phyloP scores from a whole-genome alignment of 441 rosid species.

The Breynia disticha region DNA sequence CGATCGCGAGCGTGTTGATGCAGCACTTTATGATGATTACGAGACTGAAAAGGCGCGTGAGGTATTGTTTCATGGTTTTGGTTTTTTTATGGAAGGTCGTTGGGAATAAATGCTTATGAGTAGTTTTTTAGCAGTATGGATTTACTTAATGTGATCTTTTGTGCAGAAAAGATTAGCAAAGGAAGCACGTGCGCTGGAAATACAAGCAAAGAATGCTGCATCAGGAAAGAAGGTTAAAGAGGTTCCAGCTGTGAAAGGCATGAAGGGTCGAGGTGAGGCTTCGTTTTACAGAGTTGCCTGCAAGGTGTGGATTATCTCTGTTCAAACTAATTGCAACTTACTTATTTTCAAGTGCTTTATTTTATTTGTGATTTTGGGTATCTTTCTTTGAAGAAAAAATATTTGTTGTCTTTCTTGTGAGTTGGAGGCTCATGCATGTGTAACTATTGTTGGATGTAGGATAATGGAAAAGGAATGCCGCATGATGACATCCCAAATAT shows the following conservation, averaged over 20 bases:
- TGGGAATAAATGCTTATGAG: no score
- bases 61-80: slow-evolving; percentile 24
- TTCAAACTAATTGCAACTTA: slow-evolving; percentile 4
- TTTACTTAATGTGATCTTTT: slow-evolving; percentile 10
- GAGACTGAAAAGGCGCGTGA: slow-evolving; percentile 94
- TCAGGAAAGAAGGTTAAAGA: slow-evolving; percentile 80
- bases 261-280: slow-evolving; percentile 89
- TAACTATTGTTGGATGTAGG: slow-evolving; percentile 36
- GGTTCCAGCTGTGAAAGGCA: slow-evolving; percentile 45
- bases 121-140: not conserved
- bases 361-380: not conserved
- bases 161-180: slow-evolving; percentile 85
- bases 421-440: slow-evolving; percentile 7
- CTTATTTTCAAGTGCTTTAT: slow-evolving; percentile 4
- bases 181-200: slow-evolving; percentile 79
- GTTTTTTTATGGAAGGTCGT: not conserved
- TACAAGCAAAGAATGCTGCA: slow-evolving; percentile 71
- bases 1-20: slow-evolving; percentile 87
- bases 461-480: slow-evolving; percentile 99
- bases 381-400: not conserved
- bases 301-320: slow-evolving; percentile 49
- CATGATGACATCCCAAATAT: slow-evolving; percentile 98
- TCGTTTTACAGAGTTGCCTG: slow-evolving; percentile 90
- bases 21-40: slow-evolving; percentile 69
- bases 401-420: not conserved